Evolutionary conservation across 805 yeast genomes (phyloP).

Genomic region (Candida sithepensis): DNA sequence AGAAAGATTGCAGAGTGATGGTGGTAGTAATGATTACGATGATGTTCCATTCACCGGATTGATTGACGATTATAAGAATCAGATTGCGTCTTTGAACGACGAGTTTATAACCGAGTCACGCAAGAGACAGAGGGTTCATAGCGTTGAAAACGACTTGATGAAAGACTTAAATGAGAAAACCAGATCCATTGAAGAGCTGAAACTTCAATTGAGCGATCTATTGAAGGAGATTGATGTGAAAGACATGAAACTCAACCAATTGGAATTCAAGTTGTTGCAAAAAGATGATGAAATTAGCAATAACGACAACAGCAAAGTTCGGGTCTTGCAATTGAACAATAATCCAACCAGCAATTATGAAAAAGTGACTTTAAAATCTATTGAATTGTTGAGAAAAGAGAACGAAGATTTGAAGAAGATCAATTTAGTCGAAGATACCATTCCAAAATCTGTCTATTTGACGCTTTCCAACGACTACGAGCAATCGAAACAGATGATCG

Average conservation of each 20-base stretch:
- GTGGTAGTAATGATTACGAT: conserved; percentile 21
- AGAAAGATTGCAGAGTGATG: conserved; percentile 15
- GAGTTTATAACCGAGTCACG: background rate
- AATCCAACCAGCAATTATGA: conserved; percentile 67
- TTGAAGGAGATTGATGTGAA: background rate
- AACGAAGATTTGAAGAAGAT: conserved; percentile 46
- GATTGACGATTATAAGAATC: conserved; percentile 53
- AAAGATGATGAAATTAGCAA: conserved; percentile 19
- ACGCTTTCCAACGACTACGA: conserved; percentile 53
- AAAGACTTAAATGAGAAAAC: conserved; percentile 1
- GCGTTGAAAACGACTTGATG: background rate
- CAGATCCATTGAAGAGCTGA: conserved; percentile 4
- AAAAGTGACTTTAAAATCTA: conserved; percentile 47
- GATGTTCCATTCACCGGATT: conserved; percentile 40
- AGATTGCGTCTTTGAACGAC: conserved; percentile 34
- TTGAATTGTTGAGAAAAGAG: conserved; percentile 53
- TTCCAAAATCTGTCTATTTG: conserved; percentile 65
- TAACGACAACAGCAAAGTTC: conserved; percentile 32
- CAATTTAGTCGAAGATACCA: conserved; percentile 10
- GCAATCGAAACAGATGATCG: conserved; percentile 43
- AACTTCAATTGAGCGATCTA: background rate
- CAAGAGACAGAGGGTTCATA: conserved; percentile 2
- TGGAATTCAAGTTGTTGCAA: background rate
- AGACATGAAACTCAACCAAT: background rate
- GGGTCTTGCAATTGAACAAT: conserved; percentile 58